These are phyloP conservation scores for Knufia fluminis DNA, from an alignment of 2,329 filamentous ascomycete species.

Conservation along the genomic window DNA sequence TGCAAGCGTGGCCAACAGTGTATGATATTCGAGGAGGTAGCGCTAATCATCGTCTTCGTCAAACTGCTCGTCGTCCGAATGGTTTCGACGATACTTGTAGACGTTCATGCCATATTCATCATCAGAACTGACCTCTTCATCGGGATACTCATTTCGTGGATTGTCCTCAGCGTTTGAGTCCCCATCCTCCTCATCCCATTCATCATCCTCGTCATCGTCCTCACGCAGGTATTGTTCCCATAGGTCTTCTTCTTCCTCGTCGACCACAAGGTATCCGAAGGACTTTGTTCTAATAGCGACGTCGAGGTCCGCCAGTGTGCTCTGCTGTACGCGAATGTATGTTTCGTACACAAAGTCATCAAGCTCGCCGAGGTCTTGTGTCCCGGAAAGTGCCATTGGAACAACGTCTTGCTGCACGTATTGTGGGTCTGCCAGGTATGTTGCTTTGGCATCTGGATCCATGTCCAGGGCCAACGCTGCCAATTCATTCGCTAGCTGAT, in stretches of 20 bases:
- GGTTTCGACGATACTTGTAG: constrained; percentile 30
- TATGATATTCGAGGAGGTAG: background rate
- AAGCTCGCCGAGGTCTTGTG: constrained; percentile 38
- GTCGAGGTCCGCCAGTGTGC: constrained; percentile 24
- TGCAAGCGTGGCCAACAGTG: background rate
- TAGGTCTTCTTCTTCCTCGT: constrained; percentile 43
- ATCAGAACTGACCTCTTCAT: constrained; percentile 40
- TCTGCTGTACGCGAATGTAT: constrained; percentile 42
- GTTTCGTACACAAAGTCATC: constrained; percentile 54
- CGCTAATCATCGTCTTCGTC: constrained; percentile 27
- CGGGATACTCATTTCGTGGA: constrained; percentile 43
- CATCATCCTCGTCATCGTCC: constrained; percentile 44
- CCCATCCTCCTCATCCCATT: constrained; percentile 52
- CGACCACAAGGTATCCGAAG: constrained; percentile 41
- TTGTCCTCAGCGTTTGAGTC: constrained; percentile 51
- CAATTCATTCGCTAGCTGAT: constrained; percentile 34
- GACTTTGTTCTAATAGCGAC: background rate
- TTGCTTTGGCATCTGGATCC: constrained; percentile 22
- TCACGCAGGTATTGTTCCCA: constrained; percentile 49
- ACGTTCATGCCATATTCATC: constrained; percentile 37
- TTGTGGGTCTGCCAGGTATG: constrained; percentile 5
- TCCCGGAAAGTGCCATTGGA: constrained; percentile 21
- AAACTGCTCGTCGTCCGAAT: constrained; percentile 38
- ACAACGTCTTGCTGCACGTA: background rate
- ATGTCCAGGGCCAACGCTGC: constrained; percentile 36